Conservation (phyloP, 2,329 filamentous ascomycete species). For the Colletotrichum camelliae region DNA sequence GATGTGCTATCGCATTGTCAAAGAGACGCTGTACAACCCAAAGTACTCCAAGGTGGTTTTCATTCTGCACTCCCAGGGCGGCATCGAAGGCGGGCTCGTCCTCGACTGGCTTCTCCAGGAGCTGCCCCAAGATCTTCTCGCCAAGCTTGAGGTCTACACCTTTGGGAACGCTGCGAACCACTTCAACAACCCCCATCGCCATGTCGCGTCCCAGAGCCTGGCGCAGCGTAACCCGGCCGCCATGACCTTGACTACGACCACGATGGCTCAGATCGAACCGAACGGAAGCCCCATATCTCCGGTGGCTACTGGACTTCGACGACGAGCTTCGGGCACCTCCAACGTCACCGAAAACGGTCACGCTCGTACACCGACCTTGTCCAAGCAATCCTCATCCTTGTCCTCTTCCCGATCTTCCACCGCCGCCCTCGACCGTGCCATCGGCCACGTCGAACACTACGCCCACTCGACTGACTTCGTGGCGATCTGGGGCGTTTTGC, state of each 20-base stretch:
- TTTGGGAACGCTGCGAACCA: constrained; percentile 83
- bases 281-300: constrained; percentile 14
- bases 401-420: constrained; percentile 40
- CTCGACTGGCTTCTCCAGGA: constrained; percentile 81
- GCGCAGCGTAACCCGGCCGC: constrained; percentile 44
- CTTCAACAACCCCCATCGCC: constrained; percentile 72
- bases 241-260: constrained; percentile 18
- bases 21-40: constrained; percentile 66
- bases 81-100: constrained; percentile 74
- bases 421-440: constrained; percentile 53
- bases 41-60: constrained; percentile 74
- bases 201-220: constrained; percentile 37
- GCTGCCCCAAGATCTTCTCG: constrained; percentile 67
- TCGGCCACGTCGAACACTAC: constrained; percentile 82
- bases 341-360: background rate
- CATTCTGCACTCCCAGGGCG: constrained; percentile 79
- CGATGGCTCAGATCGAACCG: background rate
- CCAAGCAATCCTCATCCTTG: constrained; percentile 29
- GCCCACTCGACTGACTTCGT: constrained; percentile 78
- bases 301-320: background rate
- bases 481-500: constrained; percentile 74
- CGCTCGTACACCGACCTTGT: background rate
- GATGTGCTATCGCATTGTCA: constrained; percentile 67
- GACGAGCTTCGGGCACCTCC: background rate
- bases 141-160: constrained; percentile 77